Evolutionary conservation across 2,329 filamentous ascomycete species (phyloP), one percentile per base, ranked within the genome.

Genomic region (Neoscytalidium dimidiatum): DNA sequence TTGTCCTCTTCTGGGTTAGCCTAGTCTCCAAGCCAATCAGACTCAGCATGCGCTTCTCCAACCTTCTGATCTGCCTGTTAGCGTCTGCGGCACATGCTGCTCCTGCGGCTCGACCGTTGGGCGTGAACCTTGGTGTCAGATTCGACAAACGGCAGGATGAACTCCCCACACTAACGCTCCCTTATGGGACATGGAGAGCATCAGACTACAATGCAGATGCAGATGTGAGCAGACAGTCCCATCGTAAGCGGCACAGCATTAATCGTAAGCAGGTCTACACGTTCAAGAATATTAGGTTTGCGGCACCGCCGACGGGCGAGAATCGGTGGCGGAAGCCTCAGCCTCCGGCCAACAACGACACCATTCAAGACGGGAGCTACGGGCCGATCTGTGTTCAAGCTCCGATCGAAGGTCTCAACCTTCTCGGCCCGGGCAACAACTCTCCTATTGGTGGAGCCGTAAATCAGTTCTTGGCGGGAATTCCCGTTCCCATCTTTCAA

Each of bases 221-320:
- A 2, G 63, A 64, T 31, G 62, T 64, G 33, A 14, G 28, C 29
- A 26, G 33, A 19, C 21, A 49, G 11, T 9, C 11, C 8, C 14
- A 14, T 14, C 2, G 11, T 11, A 4, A 28, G 4, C 19, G 11
- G 8, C 11, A 11, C 38, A 43, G 38, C 41, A 41, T 51, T 57
- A 14, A 64, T 51, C 6, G 5, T 8, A 14, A 3, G 1, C 9
- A 68, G 67, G 62, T 68, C 14, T 69, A 68, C 33, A 63, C 64
- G 3, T 69, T 69, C 65, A 68, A 68, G 28, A 69, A 69, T 41
- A 66, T 69, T 48, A 70, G 77, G 11, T 78, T 73, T 60, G 75
- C 74, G 3, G 71, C 74, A 2, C 70, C 74, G 5, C 74, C 77
- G 3, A 73, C 71, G 2, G 75, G 76, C 1, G 66, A 74, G 38